Conservation (phyloP, 306 rosid species). For the Senna siamea region DNA sequence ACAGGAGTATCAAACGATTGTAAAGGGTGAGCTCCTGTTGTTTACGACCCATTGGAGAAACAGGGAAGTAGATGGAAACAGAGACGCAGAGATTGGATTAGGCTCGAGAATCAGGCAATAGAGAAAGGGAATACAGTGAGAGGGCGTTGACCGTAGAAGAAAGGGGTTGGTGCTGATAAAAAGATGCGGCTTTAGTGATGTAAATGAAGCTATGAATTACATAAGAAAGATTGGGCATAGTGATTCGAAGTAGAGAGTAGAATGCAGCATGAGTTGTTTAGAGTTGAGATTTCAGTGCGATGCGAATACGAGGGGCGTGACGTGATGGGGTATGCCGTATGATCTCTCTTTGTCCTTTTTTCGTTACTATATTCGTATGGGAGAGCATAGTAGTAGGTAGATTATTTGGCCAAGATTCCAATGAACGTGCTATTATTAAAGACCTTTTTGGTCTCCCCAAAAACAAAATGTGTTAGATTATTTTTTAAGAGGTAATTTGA, state of each 20-base stretch:
- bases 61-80: slow-evolving; percentile 27
- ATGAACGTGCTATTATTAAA: too few relatives aligned
- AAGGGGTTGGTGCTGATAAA: too few relatives aligned
- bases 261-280: background rate
- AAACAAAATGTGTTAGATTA: too few relatives aligned
- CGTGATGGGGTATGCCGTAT: too few relatives aligned
- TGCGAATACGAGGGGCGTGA: too few relatives aligned
- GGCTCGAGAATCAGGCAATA: slow-evolving; percentile 6
- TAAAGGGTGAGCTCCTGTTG: slow-evolving; percentile 43
- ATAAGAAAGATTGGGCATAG: background rate
- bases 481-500: too few relatives aligned
- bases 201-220: background rate
- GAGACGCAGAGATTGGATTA: too few relatives aligned
- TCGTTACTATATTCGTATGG: too few relatives aligned
- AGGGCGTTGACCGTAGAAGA: slow-evolving; percentile 58
- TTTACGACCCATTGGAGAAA: slow-evolving; percentile 77
- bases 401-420: too few relatives aligned
- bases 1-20: slow-evolving; percentile 48
- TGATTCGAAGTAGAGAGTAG: background rate
- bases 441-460: too few relatives aligned
- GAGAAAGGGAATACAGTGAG: background rate
- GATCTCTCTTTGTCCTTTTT: too few relatives aligned
- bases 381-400: too few relatives aligned
- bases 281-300: background rate
- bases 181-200: background rate